Percentiles rank a stretch among this genome's conserved stretches.
phyloP scores from a whole-genome alignment of 371 early-diverging fungal species.

The Mortierella sp. region DNA sequence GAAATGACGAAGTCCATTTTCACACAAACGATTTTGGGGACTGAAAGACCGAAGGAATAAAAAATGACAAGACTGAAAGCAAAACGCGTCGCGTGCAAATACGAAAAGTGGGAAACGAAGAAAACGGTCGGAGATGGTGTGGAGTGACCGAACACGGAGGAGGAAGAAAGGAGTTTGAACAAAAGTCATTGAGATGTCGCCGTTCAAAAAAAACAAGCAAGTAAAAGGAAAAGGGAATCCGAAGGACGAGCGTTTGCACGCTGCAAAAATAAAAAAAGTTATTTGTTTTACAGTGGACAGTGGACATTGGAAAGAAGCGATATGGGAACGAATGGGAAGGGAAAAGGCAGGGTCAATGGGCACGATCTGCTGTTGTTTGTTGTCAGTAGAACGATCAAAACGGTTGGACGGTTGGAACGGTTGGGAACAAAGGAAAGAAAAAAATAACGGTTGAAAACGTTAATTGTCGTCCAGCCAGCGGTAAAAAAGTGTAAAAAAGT shows the following conservation, averaged over 20 bases:
- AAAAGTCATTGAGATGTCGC: neutral
- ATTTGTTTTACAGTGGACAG: neutral
- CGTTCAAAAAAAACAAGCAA: neutral
- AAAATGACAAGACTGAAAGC: neutral
- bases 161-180: neutral
- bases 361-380: no score
- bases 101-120: no score
- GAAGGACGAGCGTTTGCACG: neutral
- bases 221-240: neutral
- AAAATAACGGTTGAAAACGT: no score
- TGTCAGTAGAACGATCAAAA: no score
- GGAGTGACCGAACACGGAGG: neutral
- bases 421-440: no score
- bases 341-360: no score
- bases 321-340: neutral
- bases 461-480: no score
- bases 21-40: no score
- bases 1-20: no score
- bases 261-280: neutral
- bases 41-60: neutral
- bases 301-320: neutral
- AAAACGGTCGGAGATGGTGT: conserved; percentile 4
- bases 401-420: no score
- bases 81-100: conserved; percentile 9
- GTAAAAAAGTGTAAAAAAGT: no score